Base-by-base conservation (phyloP, 352 stramenopile species). In the Pythium aquatile region DNA sequence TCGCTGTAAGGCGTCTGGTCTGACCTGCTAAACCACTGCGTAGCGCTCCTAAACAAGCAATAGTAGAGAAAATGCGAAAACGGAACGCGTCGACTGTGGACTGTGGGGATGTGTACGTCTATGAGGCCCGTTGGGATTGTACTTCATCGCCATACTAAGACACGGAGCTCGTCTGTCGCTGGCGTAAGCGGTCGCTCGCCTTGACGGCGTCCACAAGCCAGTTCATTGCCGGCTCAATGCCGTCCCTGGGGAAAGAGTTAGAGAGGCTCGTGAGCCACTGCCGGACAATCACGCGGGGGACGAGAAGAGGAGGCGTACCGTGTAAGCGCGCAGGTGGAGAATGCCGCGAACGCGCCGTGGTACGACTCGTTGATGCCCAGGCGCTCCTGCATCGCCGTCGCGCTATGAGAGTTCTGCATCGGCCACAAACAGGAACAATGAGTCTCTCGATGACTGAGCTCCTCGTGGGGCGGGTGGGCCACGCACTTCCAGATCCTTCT, bases 401-500 rank as follows among this genome's bases (percentile, higher is more conserved):
- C 71, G 10, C 66, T 71, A 20, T 64, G 69, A 8, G 85, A 77
- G 56, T 83, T 64, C 61, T 83, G 48, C 37, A 24, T 6, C 46
- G 24, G 8, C 28, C 2, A 16, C 59, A 55, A 29, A 24, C 24
- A 47, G 40, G 16, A 26, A 35, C 32, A 35, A 9, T 35, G 32
- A 35, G 32, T 35, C 32, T 26, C 14, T 5, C 26, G 16, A 26
- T 17, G 17, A 26, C 40, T 17, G 37, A 42, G 37, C 37, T 42
- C 9, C 11, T 42, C 40, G 16, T 26, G 20, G 20, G 20, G 20
- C 16, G 40, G 17, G 6, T 3, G 16, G 16, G 16, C 5, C 16
- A 47, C 40, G 40, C 14, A 76, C 74, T 55, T 83, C 75, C 32
- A 97, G 66, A 70, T 98, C 91, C 67, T 95, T 93, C 65, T 98